These are phyloP conservation scores for Puccinia hordei DNA, from an alignment of 1,284 basidiomycete species.

Conservation along the genomic window DNA sequence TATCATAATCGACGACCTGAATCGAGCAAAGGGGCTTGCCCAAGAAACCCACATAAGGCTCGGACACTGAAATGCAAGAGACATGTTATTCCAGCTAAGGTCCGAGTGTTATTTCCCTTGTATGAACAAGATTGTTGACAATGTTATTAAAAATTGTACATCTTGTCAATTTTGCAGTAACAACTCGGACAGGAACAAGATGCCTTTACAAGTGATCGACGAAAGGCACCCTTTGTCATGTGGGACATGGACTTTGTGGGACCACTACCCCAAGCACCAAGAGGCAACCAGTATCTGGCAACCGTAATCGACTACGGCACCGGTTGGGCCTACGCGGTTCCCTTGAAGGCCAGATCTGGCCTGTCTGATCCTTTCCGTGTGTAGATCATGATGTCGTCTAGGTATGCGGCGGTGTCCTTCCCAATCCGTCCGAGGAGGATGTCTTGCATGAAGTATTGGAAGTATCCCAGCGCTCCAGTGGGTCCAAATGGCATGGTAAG, in stretches of 20 bases:
- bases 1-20: not conserved
- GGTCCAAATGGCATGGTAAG: too few species aligned
- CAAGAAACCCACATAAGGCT: not conserved
- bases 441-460: too few species aligned
- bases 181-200: not conserved
- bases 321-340: constrained; percentile 25
- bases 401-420: too few species aligned
- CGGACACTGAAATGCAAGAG: not conserved
- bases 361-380: too few species aligned
- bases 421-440: too few species aligned
- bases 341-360: not conserved
- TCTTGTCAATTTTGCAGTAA: not conserved
- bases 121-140: not conserved
- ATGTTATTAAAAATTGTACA: not conserved
- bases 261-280: not conserved
- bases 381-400: too few species aligned
- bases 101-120: not conserved
- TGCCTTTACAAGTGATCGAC: constrained; percentile 3
- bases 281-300: not conserved
- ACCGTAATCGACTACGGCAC: constrained; percentile 32
- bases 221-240: not conserved
- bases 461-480: too few species aligned
- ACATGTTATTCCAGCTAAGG: not conserved
- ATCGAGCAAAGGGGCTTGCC: not conserved
- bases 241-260: constrained; percentile 33